phyloP scores from a whole-genome alignment of 208 protist genomes.

The Endotrypanum monterogeii region DNA sequence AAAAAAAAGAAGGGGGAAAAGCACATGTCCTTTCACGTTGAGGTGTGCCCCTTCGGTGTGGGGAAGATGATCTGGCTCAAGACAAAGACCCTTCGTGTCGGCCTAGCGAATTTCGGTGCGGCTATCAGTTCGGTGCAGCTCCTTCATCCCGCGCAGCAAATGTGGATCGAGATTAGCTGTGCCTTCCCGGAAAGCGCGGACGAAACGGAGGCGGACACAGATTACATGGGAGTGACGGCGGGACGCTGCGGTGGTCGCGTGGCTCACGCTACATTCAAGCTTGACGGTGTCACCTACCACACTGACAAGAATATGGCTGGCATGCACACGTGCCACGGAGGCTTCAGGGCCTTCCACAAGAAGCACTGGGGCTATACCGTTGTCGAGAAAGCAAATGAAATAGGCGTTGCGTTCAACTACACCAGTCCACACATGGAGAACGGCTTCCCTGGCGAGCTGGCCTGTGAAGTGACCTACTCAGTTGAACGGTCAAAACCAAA shows the following conservation, averaged over 20 bases:
- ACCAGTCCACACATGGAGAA: constrained; percentile 63
- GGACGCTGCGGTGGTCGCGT: constrained; percentile 69
- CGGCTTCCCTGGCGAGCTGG: constrained; percentile 56
- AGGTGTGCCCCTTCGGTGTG: constrained; percentile 37
- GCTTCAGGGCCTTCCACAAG: constrained; percentile 45
- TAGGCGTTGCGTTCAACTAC: constrained; percentile 29
- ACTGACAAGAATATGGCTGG: constrained; percentile 20
- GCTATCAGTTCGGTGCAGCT: constrained; percentile 52
- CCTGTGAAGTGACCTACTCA: constrained; percentile 40
- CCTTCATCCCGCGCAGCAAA: constrained; percentile 8
- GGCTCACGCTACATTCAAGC: constrained; percentile 40
- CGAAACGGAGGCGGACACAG: constrained; percentile 36
- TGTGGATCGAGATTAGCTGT: constrained; percentile 60
- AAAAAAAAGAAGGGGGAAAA: not conserved
- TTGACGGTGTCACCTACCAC: constrained; percentile 43
- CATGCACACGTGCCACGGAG: constrained; percentile 47
- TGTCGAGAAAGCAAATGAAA: constrained; percentile 11
- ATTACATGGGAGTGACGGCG: constrained; percentile 61
- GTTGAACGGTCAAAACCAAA: constrained; percentile 35
- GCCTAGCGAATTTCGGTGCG: constrained; percentile 56
- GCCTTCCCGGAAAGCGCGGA: constrained; percentile 47
- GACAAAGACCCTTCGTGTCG: constrained; percentile 34
- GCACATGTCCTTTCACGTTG: constrained; percentile 29
- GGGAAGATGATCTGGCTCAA: constrained; percentile 43
- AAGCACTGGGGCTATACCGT: constrained; percentile 42